A percentile compares a stretch with the other conserved stretches of the same genome.
phyloP scores from a whole-genome alignment of 345 rosid genomes.

The Lepidium sativum region DNA sequence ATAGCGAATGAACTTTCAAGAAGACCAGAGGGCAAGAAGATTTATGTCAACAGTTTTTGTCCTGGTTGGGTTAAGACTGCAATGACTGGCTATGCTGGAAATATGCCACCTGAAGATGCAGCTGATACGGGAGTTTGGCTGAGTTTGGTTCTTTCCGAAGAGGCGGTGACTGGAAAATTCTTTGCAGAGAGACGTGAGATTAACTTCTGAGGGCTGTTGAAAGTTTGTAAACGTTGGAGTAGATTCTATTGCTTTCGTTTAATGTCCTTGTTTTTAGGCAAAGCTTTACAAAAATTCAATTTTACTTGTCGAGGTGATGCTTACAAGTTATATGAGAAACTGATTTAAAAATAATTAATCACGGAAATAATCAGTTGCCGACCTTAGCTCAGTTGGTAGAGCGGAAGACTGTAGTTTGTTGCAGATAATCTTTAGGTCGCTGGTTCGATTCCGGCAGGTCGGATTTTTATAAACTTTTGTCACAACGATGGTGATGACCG shows the following conservation, averaged over 20 bases:
- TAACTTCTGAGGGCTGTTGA: conserved; percentile 32
- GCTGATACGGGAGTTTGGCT: conserved; percentile 98
- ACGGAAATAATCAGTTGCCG: conserved; percentile 18
- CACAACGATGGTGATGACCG: not conserved
- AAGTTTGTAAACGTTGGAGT: not conserved
- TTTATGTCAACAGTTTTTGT: conserved; percentile 74
- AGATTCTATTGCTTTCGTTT: not conserved
- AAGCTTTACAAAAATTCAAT: not conserved
- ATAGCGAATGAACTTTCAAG: conserved; percentile 45
- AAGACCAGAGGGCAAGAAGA: conserved; percentile 59
- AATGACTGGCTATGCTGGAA: conserved; percentile 86
- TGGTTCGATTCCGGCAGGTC: conserved; percentile 21
- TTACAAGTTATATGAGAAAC: not conserved
- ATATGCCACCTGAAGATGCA: conserved; percentile 55
- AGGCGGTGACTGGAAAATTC: conserved; percentile 60
- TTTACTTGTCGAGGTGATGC: not conserved
- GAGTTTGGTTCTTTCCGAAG: conserved; percentile 54
- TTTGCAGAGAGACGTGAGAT: conserved; percentile 94
- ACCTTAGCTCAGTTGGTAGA: conserved; percentile 99
- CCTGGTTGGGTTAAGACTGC: conserved; percentile 98
- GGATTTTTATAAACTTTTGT: not conserved
- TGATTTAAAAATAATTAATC: not conserved
- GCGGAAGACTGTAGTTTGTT: conserved; percentile 97
- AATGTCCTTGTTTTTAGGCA: not conserved
- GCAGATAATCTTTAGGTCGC: conserved; percentile 13